These are phyloP conservation scores for Chamaecrista fasciculata DNA, from an alignment of 306 rosid species.

Conservation along the genomic window DNA sequence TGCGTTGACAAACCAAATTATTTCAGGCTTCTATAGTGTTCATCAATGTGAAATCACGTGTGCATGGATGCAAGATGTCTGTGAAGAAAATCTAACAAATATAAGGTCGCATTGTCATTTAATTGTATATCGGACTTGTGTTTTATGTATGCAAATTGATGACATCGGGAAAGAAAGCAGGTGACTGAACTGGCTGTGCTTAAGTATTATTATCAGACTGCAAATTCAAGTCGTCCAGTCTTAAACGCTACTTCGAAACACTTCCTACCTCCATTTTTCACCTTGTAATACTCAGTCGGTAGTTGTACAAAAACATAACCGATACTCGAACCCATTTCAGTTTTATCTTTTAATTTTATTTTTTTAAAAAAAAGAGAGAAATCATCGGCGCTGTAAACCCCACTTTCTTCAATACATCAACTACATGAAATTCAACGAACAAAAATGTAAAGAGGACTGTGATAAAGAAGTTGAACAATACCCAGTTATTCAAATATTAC, in stretches of 20 bases:
- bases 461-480: slow-evolving; percentile 24
- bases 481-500: slow-evolving; percentile 17
- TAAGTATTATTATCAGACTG: background rate
- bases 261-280: background rate
- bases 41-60: background rate
- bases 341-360: no score
- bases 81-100: background rate
- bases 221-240: background rate
- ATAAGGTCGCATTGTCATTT: background rate
- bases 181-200: background rate
- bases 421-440: background rate
- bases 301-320: background rate
- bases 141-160: background rate
- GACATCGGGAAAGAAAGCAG: background rate
- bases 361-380: background rate
- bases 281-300: background rate
- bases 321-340: slow-evolving; percentile 3
- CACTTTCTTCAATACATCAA: background rate
- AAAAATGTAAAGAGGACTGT: background rate
- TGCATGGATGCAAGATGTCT: background rate
- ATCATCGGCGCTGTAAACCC: slow-evolving; percentile 15
- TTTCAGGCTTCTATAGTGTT: background rate
- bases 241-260: background rate
- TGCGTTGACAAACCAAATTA: background rate
- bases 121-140: background rate